Percentiles rank a stretch among this genome's conserved stretches.
Conservation (phyloP, 306 rosid species). For the Boehmeria nivea region DNA sequence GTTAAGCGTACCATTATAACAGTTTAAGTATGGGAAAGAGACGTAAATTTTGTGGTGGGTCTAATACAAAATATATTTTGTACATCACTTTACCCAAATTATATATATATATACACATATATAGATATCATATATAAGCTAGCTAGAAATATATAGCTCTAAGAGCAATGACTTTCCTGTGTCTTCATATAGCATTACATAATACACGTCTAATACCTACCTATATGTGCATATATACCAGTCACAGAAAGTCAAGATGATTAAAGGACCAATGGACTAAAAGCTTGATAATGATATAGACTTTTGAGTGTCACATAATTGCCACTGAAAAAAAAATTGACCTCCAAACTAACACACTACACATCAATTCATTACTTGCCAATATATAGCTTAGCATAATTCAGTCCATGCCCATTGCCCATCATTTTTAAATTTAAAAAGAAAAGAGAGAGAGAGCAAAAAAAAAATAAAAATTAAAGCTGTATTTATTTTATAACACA, state of each 20-base stretch:
- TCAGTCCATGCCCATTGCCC: too few species aligned
- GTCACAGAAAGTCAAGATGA: conserved; percentile 4
- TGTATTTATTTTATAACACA: too few species aligned
- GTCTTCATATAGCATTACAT: not conserved
- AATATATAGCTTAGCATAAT: not conserved
- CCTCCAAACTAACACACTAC: conserved; percentile 29
- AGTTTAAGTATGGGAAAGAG: too few species aligned
- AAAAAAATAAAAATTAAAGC: too few species aligned
- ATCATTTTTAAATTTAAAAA: not conserved
- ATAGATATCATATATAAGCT: too few species aligned
- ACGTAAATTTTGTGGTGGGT: too few species aligned
- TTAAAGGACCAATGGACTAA: conserved; percentile 2
- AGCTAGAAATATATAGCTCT: not conserved
- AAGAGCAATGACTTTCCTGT: not conserved
- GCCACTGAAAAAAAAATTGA: conserved; percentile 21
- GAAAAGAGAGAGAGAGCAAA: too few species aligned
- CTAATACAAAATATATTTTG: too few species aligned
- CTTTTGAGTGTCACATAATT: not conserved
- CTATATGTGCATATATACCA: not conserved
- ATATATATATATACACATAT: too few species aligned
- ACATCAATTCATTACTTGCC: not conserved
- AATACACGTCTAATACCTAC: not conserved
- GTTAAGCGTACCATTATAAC: too few species aligned
- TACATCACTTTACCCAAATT: too few species aligned
- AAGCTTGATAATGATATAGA: conserved; percentile 5